phyloP scores from a whole-genome alignment of 305 asterid genomes.

The Ilex paraguariensis region DNA sequence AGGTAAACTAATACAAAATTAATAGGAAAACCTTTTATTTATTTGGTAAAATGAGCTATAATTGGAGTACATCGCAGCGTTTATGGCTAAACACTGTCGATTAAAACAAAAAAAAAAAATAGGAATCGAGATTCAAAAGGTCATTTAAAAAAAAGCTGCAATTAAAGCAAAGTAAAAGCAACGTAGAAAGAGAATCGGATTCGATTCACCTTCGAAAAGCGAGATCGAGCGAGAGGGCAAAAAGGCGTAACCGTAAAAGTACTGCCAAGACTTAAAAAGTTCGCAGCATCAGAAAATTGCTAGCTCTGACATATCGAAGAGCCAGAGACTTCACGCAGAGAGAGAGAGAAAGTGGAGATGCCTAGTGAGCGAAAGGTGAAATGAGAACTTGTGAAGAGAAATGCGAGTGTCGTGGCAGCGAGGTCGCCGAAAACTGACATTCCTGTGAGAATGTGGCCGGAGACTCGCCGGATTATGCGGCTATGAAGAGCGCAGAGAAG shows the following conservation, averaged over 20 bases:
- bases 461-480: too few species aligned
- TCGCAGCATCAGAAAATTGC: conserved; percentile 4
- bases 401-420: not conserved
- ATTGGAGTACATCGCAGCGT: too few species aligned
- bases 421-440: conserved; percentile 10
- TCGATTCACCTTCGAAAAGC: conserved; percentile 28
- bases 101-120: not conserved
- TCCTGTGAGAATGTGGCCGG: not conserved
- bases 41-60: too few species aligned
- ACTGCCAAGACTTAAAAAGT: conserved; percentile 10
- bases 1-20: too few species aligned
- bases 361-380: not conserved
- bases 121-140: not conserved
- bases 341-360: not conserved
- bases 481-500: not conserved
- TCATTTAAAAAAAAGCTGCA: conserved; percentile 5
- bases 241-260: conserved; percentile 12
- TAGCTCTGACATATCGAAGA: not conserved
- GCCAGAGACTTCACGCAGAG: not conserved
- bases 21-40: too few species aligned
- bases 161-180: not conserved
- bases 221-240: conserved; percentile 29
- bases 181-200: conserved; percentile 14
- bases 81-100: not conserved
- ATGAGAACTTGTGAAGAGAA: not conserved